Percentiles rank a stretch among this genome's conserved stretches.
These are phyloP conservation scores for Ophiostoma ips DNA, from an alignment of 2,329 filamentous ascomycete genomes.

Conservation along the genomic window DNA sequence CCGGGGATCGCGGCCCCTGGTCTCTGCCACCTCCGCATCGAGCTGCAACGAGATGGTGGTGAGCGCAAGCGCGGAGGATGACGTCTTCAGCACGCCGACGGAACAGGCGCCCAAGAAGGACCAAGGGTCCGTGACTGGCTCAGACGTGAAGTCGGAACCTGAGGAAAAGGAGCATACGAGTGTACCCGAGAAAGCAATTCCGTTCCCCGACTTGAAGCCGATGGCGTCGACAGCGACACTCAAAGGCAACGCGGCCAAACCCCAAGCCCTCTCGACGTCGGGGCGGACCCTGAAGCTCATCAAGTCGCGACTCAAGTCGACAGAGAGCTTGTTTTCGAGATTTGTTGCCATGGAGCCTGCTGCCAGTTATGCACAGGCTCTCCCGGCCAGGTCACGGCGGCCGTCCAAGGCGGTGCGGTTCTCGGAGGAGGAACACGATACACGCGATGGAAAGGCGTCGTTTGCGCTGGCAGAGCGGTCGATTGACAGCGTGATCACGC, in stretches of 20 bases:
- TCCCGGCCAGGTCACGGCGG: not conserved
- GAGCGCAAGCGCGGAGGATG: constrained; percentile 3
- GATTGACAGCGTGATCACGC: too few relatives aligned
- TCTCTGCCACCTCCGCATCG: not conserved
- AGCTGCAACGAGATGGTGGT: not conserved
- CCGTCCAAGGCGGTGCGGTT: constrained; percentile 13
- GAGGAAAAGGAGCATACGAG: not conserved
- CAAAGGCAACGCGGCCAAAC: not conserved
- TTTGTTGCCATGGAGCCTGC: constrained; percentile 8
- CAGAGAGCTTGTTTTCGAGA: constrained; percentile 11
- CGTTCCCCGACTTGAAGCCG: constrained; percentile 2
- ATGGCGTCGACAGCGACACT: constrained; percentile 2
- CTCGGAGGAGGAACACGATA: constrained; percentile 4
- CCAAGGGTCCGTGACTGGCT: too few relatives aligned
- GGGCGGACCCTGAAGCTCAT: constrained; percentile 4
- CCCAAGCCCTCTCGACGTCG: not conserved
- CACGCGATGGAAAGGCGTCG: not conserved
- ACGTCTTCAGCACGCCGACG: constrained; percentile 1
- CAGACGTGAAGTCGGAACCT: not conserved
- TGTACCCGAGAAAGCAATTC: not conserved
- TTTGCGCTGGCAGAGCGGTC: not conserved
- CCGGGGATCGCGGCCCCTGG: not conserved
- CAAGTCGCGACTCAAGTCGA: constrained; percentile 12
- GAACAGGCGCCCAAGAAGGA: too few relatives aligned
- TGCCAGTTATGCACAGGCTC: not conserved